Percentiles rank a stretch among this genome's conserved stretches.
Conservation (phyloP, 345 rosid genomes). For the Excoecaria agallocha region DNA sequence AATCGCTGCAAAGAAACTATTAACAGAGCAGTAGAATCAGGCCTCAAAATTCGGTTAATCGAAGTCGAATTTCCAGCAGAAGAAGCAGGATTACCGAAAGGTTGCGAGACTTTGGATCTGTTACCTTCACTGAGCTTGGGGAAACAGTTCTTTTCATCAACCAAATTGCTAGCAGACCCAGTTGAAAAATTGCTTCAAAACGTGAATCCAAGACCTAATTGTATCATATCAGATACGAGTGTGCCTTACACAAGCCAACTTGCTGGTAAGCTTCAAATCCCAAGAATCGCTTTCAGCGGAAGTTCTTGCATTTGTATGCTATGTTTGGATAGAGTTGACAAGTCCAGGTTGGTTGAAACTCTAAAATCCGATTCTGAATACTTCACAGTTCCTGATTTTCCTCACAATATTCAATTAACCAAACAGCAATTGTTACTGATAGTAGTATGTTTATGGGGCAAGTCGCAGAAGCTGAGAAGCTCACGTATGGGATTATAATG, state of each 20-base stretch:
- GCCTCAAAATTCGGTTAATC: constrained; percentile 13
- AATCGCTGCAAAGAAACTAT: background rate
- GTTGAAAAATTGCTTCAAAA: too few species aligned
- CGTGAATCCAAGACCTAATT: constrained; percentile 4
- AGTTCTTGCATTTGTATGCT: background rate
- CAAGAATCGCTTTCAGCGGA: constrained; percentile 30
- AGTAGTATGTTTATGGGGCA: too few species aligned
- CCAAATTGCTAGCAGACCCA: too few species aligned
- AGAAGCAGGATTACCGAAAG: constrained; percentile 15
- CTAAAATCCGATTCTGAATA: too few species aligned
- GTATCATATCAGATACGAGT: constrained; percentile 38
- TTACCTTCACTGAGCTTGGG: too few species aligned
- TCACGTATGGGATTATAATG: background rate
- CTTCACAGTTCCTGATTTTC: constrained; percentile 4
- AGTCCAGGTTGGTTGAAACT: too few species aligned
- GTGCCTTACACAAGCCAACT: constrained; percentile 21
- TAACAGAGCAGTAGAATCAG: constrained; percentile 19
- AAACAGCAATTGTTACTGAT: background rate
- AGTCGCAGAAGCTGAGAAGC: background rate
- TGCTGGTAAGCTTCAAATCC: constrained; percentile 23
- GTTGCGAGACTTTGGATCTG: constrained; percentile 4
- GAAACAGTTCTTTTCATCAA: too few species aligned
- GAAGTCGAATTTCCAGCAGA: constrained; percentile 10
- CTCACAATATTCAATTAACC: constrained; percentile 6
- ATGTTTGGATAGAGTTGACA: too few species aligned